Evolutionary conservation across 805 yeast genomes (phyloP), one percentile per base, ranked within the genome.

Genomic region (Saccharomycopsis fodiens): DNA sequence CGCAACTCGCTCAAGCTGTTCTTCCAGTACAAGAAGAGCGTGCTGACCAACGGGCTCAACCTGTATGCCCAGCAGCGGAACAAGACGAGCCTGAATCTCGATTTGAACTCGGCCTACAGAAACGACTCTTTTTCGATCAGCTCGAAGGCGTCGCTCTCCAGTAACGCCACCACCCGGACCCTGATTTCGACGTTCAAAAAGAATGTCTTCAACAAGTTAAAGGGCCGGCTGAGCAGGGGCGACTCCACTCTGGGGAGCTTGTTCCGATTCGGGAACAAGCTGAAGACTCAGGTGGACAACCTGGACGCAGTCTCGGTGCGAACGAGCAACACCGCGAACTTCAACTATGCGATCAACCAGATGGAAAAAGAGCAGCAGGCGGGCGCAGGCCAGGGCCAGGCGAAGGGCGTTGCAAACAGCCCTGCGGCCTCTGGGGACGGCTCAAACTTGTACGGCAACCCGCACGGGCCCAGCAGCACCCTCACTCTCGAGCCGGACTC

Each of bases 131-230:
- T 42, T 8, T 42, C 47, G 19, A 41, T 50, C 16, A n/a, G 19
- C 8, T 44, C 50, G 5, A 41, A 37, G 19, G 51, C 44, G 31
- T 45, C 49, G 10, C 22, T 50, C 20, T 20, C 38, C 7, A 45
- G 49, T 8, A 47, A 47, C 32, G 44, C 46, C 21, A 50, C 53
- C n/a, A 48, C 53, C 3, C 27, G 50, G 13, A 50, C 53, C 21
- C 41, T 45, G 8, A 48, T 50, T 8, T 47, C 51, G 6, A 42
- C 42, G 6, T 50, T 50, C 40, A 46, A 44, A 31, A 50, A 46
- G 16, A 30, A 40, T 10, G 42, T 50, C 16, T 46, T 50, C 15
- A 44, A 44, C 25, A 47, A 44, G 15, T 27, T 50, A 4, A 44
- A 36, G 29, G 22, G 27, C n/a, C 39, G 41, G 19, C 31, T 25